Percentiles rank a stretch among this genome's conserved stretches.
Conservation (phyloP, 805 yeast species). For the Ogataea nakhonphanomensis region DNA sequence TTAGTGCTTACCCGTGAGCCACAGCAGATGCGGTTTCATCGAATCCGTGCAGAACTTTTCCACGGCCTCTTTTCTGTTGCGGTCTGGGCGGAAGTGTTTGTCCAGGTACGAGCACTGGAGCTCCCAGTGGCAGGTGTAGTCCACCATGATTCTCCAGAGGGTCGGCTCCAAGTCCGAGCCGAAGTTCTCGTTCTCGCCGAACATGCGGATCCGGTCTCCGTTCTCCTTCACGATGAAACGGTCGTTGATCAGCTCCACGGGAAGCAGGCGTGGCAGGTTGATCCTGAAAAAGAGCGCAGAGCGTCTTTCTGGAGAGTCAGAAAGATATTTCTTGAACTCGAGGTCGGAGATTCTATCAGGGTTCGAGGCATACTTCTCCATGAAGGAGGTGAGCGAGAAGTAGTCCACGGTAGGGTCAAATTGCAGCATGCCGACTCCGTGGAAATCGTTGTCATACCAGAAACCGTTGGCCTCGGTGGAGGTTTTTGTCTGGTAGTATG, state of each 20-base stretch:
- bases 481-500: constrained; percentile 45
- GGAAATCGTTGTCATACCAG: constrained; percentile 33
- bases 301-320: constrained; percentile 25
- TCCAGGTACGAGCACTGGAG: constrained; percentile 27
- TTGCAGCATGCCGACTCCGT: constrained; percentile 53
- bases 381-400: constrained; percentile 23
- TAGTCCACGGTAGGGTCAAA: constrained; percentile 47
- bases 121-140: constrained; percentile 29
- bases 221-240: constrained; percentile 30
- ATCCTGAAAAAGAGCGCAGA: constrained; percentile 29
- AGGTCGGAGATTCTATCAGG: constrained; percentile 18
- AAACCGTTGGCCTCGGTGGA: constrained; percentile 49
- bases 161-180: constrained; percentile 22
- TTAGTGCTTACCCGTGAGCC: constrained; percentile 25
- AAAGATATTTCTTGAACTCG: constrained; percentile 20
- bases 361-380: constrained; percentile 21
- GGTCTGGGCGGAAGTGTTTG: constrained; percentile 23
- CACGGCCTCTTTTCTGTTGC: constrained; percentile 12
- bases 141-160: constrained; percentile 32
- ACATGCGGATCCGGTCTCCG: constrained; percentile 31
- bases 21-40: constrained; percentile 29
- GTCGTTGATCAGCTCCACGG: constrained; percentile 30
- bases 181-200: constrained; percentile 24
- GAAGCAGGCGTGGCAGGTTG: constrained; percentile 33
- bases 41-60: constrained; percentile 24